A percentile compares a stretch with the other conserved stretches of the same genome.
Conservation (phyloP, 345 rosid species). For the Sonneratia alba region DNA sequence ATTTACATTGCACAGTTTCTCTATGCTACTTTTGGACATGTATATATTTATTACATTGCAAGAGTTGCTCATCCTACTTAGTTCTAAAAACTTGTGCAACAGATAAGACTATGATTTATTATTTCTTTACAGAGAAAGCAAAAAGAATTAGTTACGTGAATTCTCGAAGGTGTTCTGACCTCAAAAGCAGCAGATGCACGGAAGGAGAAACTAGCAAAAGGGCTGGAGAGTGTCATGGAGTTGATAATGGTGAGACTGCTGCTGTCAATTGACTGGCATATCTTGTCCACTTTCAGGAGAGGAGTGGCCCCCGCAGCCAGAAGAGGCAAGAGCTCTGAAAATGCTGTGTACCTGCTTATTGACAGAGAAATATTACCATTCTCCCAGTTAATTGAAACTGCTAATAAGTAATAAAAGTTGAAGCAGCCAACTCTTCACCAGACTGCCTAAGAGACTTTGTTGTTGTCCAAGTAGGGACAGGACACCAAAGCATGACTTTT, state of each 20-base stretch:
- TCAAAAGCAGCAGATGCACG: conserved; percentile 76
- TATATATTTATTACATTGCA: not conserved
- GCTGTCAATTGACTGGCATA: conserved; percentile 53
- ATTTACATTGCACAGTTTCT: no score
- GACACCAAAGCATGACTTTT: no score
- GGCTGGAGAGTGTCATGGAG: conserved; percentile 55
- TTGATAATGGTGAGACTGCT: conserved; percentile 48
- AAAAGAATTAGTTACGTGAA: conserved; percentile 41
- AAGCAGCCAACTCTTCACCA: not conserved
- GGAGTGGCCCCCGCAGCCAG: conserved; percentile 70
- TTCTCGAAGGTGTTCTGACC: conserved; percentile 71
- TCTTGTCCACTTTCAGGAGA: conserved; percentile 60
- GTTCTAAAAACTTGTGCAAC: not conserved
- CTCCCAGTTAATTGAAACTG: not conserved
- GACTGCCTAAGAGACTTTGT: no score
- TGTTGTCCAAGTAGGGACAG: no score
- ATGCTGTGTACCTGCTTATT: conserved; percentile 69
- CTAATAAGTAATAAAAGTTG: not conserved
- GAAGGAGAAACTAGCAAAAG: conserved; percentile 71
- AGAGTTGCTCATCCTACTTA: not conserved
- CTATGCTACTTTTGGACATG: not conserved
- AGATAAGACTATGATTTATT: not conserved
- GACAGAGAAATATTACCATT: not conserved
- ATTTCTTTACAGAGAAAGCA: not conserved
- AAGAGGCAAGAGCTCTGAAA: conserved; percentile 85